Conservation (phyloP, 192 early-diverging fungal genomes). For the Coemansia furcata region DNA sequence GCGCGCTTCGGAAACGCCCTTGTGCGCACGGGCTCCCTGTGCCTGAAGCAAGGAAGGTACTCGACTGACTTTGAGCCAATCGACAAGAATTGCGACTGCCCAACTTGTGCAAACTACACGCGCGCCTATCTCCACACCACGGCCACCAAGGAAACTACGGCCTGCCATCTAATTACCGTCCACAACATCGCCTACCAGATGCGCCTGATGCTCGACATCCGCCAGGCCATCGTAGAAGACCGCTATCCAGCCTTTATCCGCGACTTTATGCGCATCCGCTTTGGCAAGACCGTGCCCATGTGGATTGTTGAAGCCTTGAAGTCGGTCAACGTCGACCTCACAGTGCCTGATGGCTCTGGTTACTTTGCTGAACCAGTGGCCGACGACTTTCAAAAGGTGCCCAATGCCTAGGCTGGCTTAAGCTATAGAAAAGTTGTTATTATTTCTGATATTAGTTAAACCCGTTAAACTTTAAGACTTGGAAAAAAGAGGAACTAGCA, state of each 20-base stretch:
- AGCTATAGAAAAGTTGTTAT: not conserved
- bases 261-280: conserved; percentile 65
- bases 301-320: conserved; percentile 74
- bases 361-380: conserved; percentile 36
- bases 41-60: conserved; percentile 62
- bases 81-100: conserved; percentile 73
- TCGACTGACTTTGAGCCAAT: conserved; percentile 67
- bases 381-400: conserved; percentile 42
- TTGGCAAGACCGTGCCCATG: conserved; percentile 60
- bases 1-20: conserved; percentile 87
- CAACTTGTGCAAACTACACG: conserved; percentile 72
- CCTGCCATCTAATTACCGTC: conserved; percentile 75
- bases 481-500: not conserved
- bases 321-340: conserved; percentile 67
- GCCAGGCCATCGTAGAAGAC: conserved; percentile 66
- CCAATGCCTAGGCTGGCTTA: conserved; percentile 11
- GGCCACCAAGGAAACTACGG: conserved; percentile 73
- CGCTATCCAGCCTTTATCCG: conserved; percentile 68
- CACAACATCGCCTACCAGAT: conserved; percentile 88
- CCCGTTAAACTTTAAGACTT: not conserved
- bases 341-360: conserved; percentile 20
- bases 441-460: not conserved
- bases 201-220: conserved; percentile 77
- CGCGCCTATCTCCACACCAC: conserved; percentile 69
- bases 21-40: conserved; percentile 66